Percentiles rank a stretch among this genome's conserved stretches.
Evolutionary conservation across 108 stramenopile genomes (phyloP).

Genomic region (Cyclotella cryptica): DNA sequence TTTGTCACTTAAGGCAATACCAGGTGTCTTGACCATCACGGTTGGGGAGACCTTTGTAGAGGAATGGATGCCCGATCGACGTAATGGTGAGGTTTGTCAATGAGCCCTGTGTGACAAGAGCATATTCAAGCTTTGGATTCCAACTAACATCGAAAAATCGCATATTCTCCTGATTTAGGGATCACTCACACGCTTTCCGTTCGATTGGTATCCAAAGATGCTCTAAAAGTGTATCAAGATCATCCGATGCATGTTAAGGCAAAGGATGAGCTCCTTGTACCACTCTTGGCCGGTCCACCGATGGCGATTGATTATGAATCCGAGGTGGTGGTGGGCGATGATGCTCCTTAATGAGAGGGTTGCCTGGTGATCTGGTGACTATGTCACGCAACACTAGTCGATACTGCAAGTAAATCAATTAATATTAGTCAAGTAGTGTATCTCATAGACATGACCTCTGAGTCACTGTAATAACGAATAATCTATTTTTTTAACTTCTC

Average conservation of each 20-base stretch:
- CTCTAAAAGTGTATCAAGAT: slow-evolving; percentile 45
- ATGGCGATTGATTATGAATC: slow-evolving; percentile 51
- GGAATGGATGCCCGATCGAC: slow-evolving; percentile 56
- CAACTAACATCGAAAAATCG: not conserved
- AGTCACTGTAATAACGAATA: too few species aligned
- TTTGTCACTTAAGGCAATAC: slow-evolving; percentile 34
- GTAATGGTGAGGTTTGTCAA: slow-evolving; percentile 3
- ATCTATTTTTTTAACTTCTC: too few species aligned
- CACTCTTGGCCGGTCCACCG: slow-evolving; percentile 34
- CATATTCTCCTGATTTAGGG: not conserved
- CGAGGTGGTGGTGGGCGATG: slow-evolving; percentile 18
- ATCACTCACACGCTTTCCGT: slow-evolving; percentile 34
- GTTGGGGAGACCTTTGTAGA: slow-evolving; percentile 45
- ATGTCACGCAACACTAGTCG: too few species aligned
- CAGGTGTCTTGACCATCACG: slow-evolving; percentile 41
- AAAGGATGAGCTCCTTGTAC: slow-evolving; percentile 28
- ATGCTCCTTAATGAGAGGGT: not conserved
- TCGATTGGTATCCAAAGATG: slow-evolving; percentile 41
- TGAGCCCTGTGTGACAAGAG: not conserved
- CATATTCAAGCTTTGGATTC: not conserved
- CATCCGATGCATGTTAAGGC: slow-evolving; percentile 41
- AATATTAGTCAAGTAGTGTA: too few species aligned
- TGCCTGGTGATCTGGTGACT: not conserved
- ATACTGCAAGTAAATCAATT: too few species aligned
- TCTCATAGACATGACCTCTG: too few species aligned